phyloP scores from a whole-genome alignment of 805 yeast species.

The Starmerella bombicola region DNA sequence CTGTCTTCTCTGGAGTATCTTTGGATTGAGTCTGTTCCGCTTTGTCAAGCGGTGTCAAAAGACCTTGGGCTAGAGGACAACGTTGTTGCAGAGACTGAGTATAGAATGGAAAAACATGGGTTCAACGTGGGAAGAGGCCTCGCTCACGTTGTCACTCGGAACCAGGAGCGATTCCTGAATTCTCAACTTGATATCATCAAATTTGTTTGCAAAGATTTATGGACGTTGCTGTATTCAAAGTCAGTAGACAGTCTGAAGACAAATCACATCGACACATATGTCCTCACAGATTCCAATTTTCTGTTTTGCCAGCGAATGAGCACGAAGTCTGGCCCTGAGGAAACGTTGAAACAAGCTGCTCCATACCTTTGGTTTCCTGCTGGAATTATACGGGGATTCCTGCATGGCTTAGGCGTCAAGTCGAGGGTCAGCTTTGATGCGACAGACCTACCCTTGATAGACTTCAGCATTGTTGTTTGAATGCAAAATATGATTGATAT shows the following conservation, averaged over 20 bases:
- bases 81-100: constrained; percentile 38
- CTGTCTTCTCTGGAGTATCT: constrained; percentile 42
- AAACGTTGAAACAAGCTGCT: constrained; percentile 27
- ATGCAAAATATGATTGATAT: not conserved
- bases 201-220: constrained; percentile 81
- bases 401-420: constrained; percentile 56
- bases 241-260: constrained; percentile 88
- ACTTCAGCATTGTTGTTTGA: constrained; percentile 42
- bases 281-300: constrained; percentile 57
- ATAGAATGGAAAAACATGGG: constrained; percentile 59
- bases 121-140: constrained; percentile 52
- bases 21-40: constrained; percentile 64
- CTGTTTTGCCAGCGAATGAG: constrained; percentile 41
- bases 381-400: constrained; percentile 62
- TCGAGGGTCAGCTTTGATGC: constrained; percentile 55
- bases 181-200: constrained; percentile 78
- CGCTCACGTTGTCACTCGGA: constrained; percentile 36
- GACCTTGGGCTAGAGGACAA: constrained; percentile 28
- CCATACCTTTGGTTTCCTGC: constrained; percentile 59
- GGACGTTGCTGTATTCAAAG: constrained; percentile 68
- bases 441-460: constrained; percentile 49
- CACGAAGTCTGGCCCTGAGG: constrained; percentile 26
- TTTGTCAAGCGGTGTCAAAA: constrained; percentile 51
- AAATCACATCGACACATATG: constrained; percentile 77
- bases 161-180: constrained; percentile 35